Evolutionary conservation across 805 yeast species (phyloP).

Genomic region (Ogataea wickerhamii): DNA sequence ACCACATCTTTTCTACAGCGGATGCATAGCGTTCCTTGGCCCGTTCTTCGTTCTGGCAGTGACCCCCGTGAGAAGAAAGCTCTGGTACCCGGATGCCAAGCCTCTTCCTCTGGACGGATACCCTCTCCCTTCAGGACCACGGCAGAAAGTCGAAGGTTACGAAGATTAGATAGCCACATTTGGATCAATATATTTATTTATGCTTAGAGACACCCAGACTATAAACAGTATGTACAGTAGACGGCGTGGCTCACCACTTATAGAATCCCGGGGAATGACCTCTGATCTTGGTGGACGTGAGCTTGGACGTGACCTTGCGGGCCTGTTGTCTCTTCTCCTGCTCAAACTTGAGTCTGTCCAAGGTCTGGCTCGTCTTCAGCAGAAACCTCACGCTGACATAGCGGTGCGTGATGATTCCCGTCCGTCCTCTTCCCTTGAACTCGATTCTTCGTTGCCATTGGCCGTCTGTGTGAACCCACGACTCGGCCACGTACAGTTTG

Average conservation of each 20-base stretch:
- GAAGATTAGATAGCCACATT: conserved; percentile 39
- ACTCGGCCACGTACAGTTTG: conserved; percentile 66
- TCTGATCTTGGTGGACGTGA: conserved; percentile 44
- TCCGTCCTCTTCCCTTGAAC: conserved; percentile 85
- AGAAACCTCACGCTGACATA: conserved; percentile 79
- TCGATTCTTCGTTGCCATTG: conserved; percentile 66
- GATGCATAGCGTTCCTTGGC: conserved; percentile 60
- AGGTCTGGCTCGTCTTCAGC: conserved; percentile 64
- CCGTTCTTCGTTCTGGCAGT: conserved; percentile 58
- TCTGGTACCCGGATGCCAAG: conserved; percentile 58
- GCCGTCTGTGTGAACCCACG: conserved; percentile 94
- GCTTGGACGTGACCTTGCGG: conserved; percentile 40
- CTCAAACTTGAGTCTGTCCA: conserved; percentile 58
- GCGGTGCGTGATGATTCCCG: conserved; percentile 72
- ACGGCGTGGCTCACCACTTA: conserved; percentile 42
- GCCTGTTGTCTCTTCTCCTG: conserved; percentile 42
- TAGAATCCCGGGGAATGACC: conserved; percentile 50
- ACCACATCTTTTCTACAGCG: conserved; percentile 70
- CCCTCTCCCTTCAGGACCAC: conserved; percentile 53
- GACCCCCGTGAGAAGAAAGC: conserved; percentile 69
- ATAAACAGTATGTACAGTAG: conserved; percentile 12
- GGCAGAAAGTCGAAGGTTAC: conserved; percentile 50
- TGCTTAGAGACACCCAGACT: too few species aligned
- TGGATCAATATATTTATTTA: conserved; percentile 5
- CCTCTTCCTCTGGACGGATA: conserved; percentile 58